Conservation (phyloP, 208 protist species). For the Blechomonas ayalai region DNA sequence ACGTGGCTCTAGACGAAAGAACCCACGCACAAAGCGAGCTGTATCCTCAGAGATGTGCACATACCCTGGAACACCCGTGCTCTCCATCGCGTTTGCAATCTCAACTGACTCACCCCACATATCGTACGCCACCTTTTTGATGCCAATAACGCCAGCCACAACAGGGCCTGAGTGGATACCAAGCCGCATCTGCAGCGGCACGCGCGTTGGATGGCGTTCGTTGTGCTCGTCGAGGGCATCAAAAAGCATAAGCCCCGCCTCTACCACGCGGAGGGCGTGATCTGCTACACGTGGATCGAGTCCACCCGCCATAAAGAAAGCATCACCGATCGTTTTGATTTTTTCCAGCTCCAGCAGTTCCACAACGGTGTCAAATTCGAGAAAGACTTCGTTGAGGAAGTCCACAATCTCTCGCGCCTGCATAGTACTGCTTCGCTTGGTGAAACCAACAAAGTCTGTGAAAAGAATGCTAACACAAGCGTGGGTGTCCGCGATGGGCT, state of each 20-base stretch:
- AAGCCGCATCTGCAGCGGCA: slow-evolving; percentile 30
- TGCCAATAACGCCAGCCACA: slow-evolving; percentile 31
- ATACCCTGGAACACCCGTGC: slow-evolving; percentile 18
- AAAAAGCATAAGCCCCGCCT: slow-evolving; percentile 21
- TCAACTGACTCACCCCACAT: slow-evolving; percentile 39
- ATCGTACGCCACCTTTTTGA: slow-evolving; percentile 35
- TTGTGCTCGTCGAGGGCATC: slow-evolving; percentile 24
- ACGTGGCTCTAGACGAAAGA: slow-evolving; percentile 12
- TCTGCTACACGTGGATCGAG: slow-evolving; percentile 19
- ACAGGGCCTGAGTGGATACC: slow-evolving; percentile 26
- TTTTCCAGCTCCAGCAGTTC: slow-evolving; percentile 32
- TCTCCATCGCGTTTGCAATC: slow-evolving; percentile 34
- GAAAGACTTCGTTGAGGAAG: slow-evolving; percentile 34
- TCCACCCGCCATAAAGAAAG: slow-evolving; percentile 31
- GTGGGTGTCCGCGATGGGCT: slow-evolving; percentile 27
- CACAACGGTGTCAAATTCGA: slow-evolving; percentile 28
- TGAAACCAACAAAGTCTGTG: slow-evolving; percentile 46
- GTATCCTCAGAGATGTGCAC: slow-evolving; percentile 25
- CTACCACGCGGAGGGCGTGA: slow-evolving; percentile 23
- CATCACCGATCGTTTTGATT: slow-evolving; percentile 54
- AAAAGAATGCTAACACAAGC: slow-evolving; percentile 30
- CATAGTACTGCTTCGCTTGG: slow-evolving; percentile 25
- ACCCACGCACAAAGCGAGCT: slow-evolving; percentile 6
- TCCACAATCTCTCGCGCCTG: slow-evolving; percentile 22
- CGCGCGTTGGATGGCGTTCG: slow-evolving; percentile 15